Evolutionary conservation across 495 filamentous ascomycete genomes (phyloP), one percentile per base, ranked within the genome.

Genomic region (Talaromyces nanjingensis): DNA sequence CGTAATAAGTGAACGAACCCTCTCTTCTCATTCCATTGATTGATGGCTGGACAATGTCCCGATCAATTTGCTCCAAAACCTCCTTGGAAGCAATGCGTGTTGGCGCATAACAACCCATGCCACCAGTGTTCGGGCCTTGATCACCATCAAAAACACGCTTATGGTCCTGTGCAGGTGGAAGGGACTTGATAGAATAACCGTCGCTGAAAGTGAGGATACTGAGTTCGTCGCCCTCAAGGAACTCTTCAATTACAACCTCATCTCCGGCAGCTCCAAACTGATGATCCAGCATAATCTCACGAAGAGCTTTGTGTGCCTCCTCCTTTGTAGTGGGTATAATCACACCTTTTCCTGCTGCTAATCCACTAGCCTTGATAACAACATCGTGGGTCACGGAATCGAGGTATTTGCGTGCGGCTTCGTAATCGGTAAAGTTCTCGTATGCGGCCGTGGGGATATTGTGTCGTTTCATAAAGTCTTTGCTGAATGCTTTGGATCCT

Each of bases 41-140:
- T 2, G 93, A 96, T 4, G 94, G 96, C 77, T 93, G 85, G 37
- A 97, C 82, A 59, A 98, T 89, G 33, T 87, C 91, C 56, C 83
- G 81, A 69, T 97, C 87, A 63, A 98, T 85, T 68, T 90, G 83
- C 25, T 87, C 88, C 24, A 96, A 77, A 16, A 93, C 78, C 33
- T 85, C 82, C 61, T 87, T 83, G 0, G 90, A 88, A 7, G 89
- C 91, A 69, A 97, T 89, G 63, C 84, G 87, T 0, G 92, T 96
- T 18, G 92, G 92, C 39, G 92, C 92, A 77, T 98, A 98, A 76
- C 91, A 96, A 63, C 94, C 94, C 94, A 98, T 98, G 14, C 94
- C 96, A 56, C 94, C 96, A 6, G 94, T 98, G 77, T 97, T 98
- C 20, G 92, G 90, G 3, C 94, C 94, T 39, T 85, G 83, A 69